Evolutionary conservation across 768 basidiomycete species (phyloP), one percentile per base, ranked within the genome.

Genomic region (Scleroderma citrinum): DNA sequence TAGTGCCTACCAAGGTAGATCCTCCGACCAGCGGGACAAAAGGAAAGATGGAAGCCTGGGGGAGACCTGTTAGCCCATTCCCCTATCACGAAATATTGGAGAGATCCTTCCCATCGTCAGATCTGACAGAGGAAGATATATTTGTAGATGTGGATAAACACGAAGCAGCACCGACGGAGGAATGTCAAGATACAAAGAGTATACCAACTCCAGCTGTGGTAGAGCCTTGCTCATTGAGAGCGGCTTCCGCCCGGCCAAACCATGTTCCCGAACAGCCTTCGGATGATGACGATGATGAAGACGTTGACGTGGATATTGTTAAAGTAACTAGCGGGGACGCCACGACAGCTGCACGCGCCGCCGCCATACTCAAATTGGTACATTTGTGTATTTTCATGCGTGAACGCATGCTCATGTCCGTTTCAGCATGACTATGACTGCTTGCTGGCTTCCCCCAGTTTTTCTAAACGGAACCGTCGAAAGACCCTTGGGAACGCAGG

Each of bases 341-440:
- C 2, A 75, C 76, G 50, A 90, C 90, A 16, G 93, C 93, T 40
- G 93, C 92, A 2, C 72, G 89, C 42, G 93, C 92, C n/a, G 92
- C 90, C 30, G 93, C 93, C 0, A 93, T 96, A 50, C 72, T 96
- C 57, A 92, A 87, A 66, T 77, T 89, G 75, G 91, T 90, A 43
- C n/a, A 80, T 64, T 12, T 39, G 46, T 5, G 12, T 17, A 3
- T 46, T 35, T 32, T 50, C 19, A 38, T n/a, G 26, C 23, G 17
- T 26, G 12, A 10, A 13, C 5, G 16, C 14, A 4, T 2, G 8
- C 41, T 37, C n/a, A 42, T 26, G 47, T 42, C 11, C 48, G 21
- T 16, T 49, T n/a, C 50, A 91, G 85, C 85, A 94, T 58, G 85
- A 93, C 66, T 87, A 90, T 56, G 92, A 94, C 57, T 87, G 89